A percentile compares a stretch with the other conserved stretches of the same genome.
Evolutionary conservation across 176 grass and related monocot species (phyloP).

Genomic region (Oryza longistaminata): DNA sequence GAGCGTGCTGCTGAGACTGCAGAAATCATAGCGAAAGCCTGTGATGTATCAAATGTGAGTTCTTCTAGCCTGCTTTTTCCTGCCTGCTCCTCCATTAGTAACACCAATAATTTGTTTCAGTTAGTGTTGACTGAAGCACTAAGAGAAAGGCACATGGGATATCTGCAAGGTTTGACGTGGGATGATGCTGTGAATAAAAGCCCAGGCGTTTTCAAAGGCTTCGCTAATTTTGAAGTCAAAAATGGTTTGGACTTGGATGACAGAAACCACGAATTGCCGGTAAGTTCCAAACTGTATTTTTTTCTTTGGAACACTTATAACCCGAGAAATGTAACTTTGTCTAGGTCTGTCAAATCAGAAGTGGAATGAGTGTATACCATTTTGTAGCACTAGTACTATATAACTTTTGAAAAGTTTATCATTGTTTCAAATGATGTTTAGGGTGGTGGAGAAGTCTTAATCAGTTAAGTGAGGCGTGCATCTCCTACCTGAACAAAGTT

Average conservation of each 20-base stretch:
- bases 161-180: constrained; percentile 70
- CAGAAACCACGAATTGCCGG: constrained; percentile 57
- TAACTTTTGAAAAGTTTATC: background rate
- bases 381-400: background rate
- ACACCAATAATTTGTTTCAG: background rate
- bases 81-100: background rate
- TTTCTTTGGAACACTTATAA: too few relatives aligned
- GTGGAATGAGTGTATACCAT: too few relatives aligned
- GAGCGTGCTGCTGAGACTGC: constrained; percentile 24
- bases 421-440: background rate
- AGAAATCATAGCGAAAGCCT: constrained; percentile 42
- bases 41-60: constrained; percentile 50
- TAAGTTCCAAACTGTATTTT: constrained; percentile 19
- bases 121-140: constrained; percentile 43
- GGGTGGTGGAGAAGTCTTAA: constrained; percentile 81
- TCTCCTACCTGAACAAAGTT: constrained; percentile 62
- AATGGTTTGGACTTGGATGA: constrained; percentile 37
- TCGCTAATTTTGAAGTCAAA: constrained; percentile 14
- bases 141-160: constrained; percentile 69
- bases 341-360: background rate
- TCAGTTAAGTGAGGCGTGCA: constrained; percentile 53
- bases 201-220: constrained; percentile 43
- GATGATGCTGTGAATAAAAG: constrained; percentile 54
- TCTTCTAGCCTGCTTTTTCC: background rate
- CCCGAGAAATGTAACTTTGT: background rate